Percentiles rank a stretch among this genome's conserved stretches.
phyloP scores from a whole-genome alignment of 176 grass and related monocot species.

The Chrysopogon serrulatus region DNA sequence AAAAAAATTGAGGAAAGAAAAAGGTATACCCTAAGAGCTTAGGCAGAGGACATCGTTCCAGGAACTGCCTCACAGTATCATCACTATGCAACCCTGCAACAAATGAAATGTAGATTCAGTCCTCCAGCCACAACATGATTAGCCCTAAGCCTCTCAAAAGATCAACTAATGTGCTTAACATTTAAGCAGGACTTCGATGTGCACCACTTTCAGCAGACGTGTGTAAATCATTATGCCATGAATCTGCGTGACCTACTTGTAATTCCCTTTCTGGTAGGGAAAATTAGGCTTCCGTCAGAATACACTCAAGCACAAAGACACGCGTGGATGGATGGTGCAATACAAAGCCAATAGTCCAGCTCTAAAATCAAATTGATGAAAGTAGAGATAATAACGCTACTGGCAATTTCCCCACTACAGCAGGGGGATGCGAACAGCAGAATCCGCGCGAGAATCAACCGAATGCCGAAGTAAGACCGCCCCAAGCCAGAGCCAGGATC shows the following conservation, averaged over 20 bases:
- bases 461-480: neutral
- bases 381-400: neutral
- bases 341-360: neutral
- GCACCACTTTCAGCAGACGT: too few species aligned
- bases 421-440: neutral
- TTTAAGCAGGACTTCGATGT: neutral
- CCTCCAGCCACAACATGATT: neutral
- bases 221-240: neutral
- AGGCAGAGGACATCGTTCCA: slow-evolving; percentile 69
- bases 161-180: neutral
- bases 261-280: neutral
- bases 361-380: neutral
- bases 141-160: neutral
- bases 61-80: slow-evolving; percentile 66
- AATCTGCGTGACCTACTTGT: neutral
- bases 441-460: neutral
- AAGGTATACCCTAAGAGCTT: slow-evolving; percentile 53
- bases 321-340: neutral
- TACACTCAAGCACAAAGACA: neutral
- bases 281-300: neutral
- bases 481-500: neutral
- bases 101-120: neutral
- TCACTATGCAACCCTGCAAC: slow-evolving; percentile 61
- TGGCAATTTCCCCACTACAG: neutral
- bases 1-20: neutral